phyloP scores from a whole-genome alignment of 1,284 basidiomycete species.

The Sanghuangporus baumii region DNA sequence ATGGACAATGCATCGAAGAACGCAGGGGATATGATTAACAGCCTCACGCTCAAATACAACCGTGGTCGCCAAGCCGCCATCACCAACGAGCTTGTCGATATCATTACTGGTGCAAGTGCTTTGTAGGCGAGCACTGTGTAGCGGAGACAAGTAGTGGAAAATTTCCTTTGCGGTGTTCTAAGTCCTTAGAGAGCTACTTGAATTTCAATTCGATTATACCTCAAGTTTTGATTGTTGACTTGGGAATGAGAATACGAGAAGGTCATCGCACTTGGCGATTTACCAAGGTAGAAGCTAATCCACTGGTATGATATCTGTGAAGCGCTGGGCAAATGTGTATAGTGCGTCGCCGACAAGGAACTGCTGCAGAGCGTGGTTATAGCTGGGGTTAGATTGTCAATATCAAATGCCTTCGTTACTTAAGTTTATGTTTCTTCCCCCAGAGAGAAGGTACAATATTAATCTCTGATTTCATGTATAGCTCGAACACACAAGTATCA shows the following conservation, averaged over 20 bases:
- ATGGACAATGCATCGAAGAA: conserved; percentile 99
- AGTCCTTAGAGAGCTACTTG: neutral
- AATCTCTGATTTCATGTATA: no score
- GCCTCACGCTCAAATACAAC: conserved; percentile 93
- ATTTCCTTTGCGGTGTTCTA: neutral
- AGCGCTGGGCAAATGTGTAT: no score
- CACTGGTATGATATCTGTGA: neutral
- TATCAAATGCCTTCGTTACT: no score
- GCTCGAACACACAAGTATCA: no score
- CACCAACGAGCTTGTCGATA: conserved; percentile 93
- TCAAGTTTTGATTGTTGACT: neutral
- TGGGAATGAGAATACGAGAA: neutral
- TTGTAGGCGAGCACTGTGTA: neutral
- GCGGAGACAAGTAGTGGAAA: neutral
- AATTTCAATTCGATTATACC: neutral
- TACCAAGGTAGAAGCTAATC: neutral
- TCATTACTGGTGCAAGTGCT: conserved; percentile 61
- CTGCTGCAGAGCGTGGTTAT: no score
- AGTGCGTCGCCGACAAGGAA: no score
- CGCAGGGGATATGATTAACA: conserved; percentile 86
- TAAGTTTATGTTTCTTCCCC: no score
- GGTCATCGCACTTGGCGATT: neutral
- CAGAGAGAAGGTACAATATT: no score
- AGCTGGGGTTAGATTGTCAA: no score
- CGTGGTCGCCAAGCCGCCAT: conserved; percentile 99